These are phyloP conservation scores for Macrocystidia cucumis DNA, from an alignment of 1,284 basidiomycete genomes.

Conservation along the genomic window DNA sequence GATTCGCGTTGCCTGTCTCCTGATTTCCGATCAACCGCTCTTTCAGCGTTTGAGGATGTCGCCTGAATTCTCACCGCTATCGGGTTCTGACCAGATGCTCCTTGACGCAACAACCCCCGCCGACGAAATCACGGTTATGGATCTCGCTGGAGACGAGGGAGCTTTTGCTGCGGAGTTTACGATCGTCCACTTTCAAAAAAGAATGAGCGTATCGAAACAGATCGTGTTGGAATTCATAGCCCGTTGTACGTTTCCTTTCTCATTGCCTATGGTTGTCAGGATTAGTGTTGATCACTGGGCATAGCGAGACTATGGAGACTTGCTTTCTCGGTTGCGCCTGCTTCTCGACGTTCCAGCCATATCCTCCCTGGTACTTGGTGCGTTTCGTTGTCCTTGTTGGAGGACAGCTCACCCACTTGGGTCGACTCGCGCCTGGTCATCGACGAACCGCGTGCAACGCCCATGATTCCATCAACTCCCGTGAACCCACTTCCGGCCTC, in stretches of 20 bases:
- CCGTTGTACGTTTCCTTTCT: constrained; percentile 35
- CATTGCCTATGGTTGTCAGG: neutral
- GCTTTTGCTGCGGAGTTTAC: constrained; percentile 46
- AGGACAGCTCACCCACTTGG: constrained; percentile 52
- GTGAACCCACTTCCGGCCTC: neutral
- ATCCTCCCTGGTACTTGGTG: constrained; percentile 44
- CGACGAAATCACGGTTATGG: constrained; percentile 46
- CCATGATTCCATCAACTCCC: constrained; percentile 7
- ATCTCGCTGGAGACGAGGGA: constrained; percentile 38
- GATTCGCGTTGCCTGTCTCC: constrained; percentile 54
- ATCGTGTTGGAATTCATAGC: constrained; percentile 61
- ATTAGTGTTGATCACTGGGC: constrained; percentile 1
- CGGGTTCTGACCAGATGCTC: constrained; percentile 49
- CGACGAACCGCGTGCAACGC: constrained; percentile 22
- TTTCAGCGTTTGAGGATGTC: constrained; percentile 53
- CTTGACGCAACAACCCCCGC: constrained; percentile 40
- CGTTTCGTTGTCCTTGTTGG: constrained; percentile 42
- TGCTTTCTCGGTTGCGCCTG: constrained; percentile 35
- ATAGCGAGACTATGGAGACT: constrained; percentile 60
- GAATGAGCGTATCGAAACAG: constrained; percentile 55
- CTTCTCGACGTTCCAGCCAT: constrained; percentile 10
- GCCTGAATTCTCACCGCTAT: constrained; percentile 38
- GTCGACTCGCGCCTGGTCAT: constrained; percentile 52
- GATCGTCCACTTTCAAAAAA: constrained; percentile 57
- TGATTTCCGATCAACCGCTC: constrained; percentile 51